Percentiles rank a stretch among this genome's conserved stretches.
Evolutionary conservation across 768 basidiomycete genomes (phyloP).

Genomic region (Nevesoporus exiguus): DNA sequence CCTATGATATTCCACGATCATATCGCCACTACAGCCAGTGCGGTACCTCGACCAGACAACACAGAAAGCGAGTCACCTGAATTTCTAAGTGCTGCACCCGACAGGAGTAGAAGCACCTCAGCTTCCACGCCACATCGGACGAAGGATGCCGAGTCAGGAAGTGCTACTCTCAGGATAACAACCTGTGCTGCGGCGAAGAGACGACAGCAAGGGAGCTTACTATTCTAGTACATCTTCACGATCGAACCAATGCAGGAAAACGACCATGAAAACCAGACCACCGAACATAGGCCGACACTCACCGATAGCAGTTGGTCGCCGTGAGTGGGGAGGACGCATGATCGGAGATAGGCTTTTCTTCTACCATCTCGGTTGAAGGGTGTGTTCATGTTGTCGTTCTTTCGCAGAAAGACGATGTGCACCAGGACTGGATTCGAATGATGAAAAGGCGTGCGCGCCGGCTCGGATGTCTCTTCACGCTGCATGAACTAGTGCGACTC

Average conservation of each 20-base stretch:
- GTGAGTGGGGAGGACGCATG: slow-evolving; percentile 30
- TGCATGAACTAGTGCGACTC: slow-evolving; percentile 12
- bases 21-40: slow-evolving; percentile 10
- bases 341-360: slow-evolving; percentile 32
- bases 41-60: neutral
- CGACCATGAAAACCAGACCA: slow-evolving; percentile 2
- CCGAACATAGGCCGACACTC: slow-evolving; percentile 31
- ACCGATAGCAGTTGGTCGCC: slow-evolving; percentile 46
- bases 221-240: slow-evolving; percentile 14
- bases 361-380: neutral
- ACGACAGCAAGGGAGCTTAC: slow-evolving; percentile 16
- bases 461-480: neutral
- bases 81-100: neutral
- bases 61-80: slow-evolving; percentile 4
- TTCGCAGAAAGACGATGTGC: slow-evolving; percentile 12
- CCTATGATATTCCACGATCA: slow-evolving; percentile 6
- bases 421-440: neutral
- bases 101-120: slow-evolving; percentile 25
- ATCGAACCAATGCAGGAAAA: slow-evolving; percentile 11
- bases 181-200: slow-evolving; percentile 13
- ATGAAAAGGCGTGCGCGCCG: neutral
- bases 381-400: slow-evolving; percentile 1
- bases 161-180: slow-evolving; percentile 7
- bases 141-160: slow-evolving; percentile 11
- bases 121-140: slow-evolving; percentile 15